Evolutionary conservation across 345 rosid genomes (phyloP), one percentile per base, ranked within the genome.

Genomic region (Anastatica hierochuntica): DNA sequence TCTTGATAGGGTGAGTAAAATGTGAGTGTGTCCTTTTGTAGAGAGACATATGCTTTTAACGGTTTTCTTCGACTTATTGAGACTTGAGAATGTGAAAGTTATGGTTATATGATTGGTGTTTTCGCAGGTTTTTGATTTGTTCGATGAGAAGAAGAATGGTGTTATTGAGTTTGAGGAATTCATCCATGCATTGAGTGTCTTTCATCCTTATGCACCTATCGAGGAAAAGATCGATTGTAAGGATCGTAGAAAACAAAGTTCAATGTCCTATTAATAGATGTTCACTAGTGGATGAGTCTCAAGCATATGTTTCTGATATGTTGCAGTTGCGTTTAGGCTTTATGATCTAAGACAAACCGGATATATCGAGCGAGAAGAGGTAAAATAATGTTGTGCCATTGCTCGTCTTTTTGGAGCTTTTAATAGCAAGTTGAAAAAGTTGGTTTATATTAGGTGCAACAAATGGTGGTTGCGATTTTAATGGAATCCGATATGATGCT

Each of bases 111-210:
- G n/a, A n/a, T 35, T 53, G n/a, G 7, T 57, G 9, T 12, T 42
- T 35, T 58, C n/a, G 23, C 41, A 90, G 94, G 83, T 90, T 60
- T 86, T 84, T 72, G 65, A 79, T 76, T 76, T 82, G 72, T 86
- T 86, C 44, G 95, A 86, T 64, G 94, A 84, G 53, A 90, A 90
- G 78, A 74, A 59, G 74, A 81, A 86, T 43, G 97, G 86, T 2
- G 94, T 82, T 10, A 90, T 90, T 52, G 95, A 86, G 55, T 86
- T 90, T 64, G 97, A 80, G 19, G 97, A 84, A 43, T 90, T 90
- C 49, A 63, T 86, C 18, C 97, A 71, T 45, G 76, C 88, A 1
- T 79, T 90, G 33, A 84, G 54, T 56, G 76, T 82, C 44, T 90
- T 90, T 66, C 97, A 90, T 72, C 97, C 97, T 4, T 39, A 16